phyloP scores from a whole-genome alignment of 2,329 filamentous ascomycete genomes.

The Leptographium wingfieldii region DNA sequence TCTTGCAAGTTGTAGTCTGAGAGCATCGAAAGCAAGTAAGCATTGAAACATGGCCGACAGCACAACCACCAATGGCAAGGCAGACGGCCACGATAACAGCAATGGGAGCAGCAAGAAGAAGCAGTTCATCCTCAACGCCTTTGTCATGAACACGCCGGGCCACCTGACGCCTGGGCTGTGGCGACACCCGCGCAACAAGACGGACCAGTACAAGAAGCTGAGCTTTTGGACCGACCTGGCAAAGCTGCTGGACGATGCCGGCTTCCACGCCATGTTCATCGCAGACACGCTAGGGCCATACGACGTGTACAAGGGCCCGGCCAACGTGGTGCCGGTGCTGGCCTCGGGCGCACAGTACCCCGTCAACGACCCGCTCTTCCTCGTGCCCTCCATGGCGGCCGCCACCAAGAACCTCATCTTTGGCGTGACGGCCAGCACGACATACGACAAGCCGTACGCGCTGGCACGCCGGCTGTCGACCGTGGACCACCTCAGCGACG shows the following conservation, averaged over 20 bases:
- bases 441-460: conserved; percentile 6
- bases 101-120: conserved; percentile 14
- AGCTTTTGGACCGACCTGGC: conserved; percentile 10
- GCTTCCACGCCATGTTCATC: conserved; percentile 11
- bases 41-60: background rate
- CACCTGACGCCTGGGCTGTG: conserved; percentile 9
- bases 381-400: conserved; percentile 9
- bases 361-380: conserved; percentile 7
- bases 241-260: conserved; percentile 7
- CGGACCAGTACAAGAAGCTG: conserved; percentile 8
- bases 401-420: conserved; percentile 7
- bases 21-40: background rate
- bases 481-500: conserved; percentile 7
- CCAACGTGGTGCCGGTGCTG: conserved; percentile 7
- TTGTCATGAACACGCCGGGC: conserved; percentile 18
- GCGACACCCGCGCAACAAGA: conserved; percentile 9
- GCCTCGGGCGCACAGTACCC: conserved; percentile 10
- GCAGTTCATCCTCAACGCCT: conserved; percentile 29
- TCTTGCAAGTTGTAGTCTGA: background rate
- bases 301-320: conserved; percentile 10
- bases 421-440: conserved; percentile 6
- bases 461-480: conserved; percentile 7
- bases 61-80: background rate
- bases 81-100: background rate
- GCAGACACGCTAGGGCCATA: conserved; percentile 10